Base-by-base conservation (phyloP, 2,329 filamentous ascomycete genomes). In the Alternaria postmessia region DNA sequence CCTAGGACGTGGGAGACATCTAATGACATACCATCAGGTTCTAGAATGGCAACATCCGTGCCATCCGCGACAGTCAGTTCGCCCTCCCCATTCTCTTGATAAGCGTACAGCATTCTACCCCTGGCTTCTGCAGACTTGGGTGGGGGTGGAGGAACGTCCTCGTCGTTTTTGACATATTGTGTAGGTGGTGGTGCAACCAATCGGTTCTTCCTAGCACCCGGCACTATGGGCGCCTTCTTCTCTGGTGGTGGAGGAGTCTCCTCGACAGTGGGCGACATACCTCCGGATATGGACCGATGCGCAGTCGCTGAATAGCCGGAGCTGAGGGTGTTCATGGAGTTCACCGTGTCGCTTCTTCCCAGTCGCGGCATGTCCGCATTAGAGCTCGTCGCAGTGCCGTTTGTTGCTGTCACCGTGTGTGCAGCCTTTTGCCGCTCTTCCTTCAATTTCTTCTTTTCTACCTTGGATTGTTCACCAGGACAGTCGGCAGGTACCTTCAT, bases 401-500 rank as follows among this genome's bases (percentile, higher is more conserved):
- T 75, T 20, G 79, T 78, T 0, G 86, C 82, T 3, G 69, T 64
- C 36, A 73, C 71, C 8, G 87, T 81, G 71, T 90, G 91, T 12
- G 94, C 91, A 5, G 89, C 85, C 60, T 91, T 90, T 80, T 98
- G 94, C 62, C 94, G 87, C 75, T 94, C 90, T 42, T 86, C 86
- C 80, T 98, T 98, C 42, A 96, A 85, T 72, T 94, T 96, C 84
- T 97, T 99, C 82, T 90, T 94, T 71, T 97, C 94, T 64, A 98
- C 95, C 79, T 98, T 99, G 64, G 85, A 90, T 75, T 95, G 88
- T 75, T 98, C 95, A 51, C 95, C 95, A 0, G 95, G 95, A 74
- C 95, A 99, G 75, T 97, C 92, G 7, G 95, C 91, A 0, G 95
- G 93, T 0, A 98, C 95, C 80, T 98, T 99, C 90, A 99, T 95